A percentile compares a stretch with the other conserved stretches of the same genome.
These are phyloP conservation scores for Schwanniomyces etchellsii DNA, from an alignment of 1,139 yeast genomes.

Conservation along the genomic window DNA sequence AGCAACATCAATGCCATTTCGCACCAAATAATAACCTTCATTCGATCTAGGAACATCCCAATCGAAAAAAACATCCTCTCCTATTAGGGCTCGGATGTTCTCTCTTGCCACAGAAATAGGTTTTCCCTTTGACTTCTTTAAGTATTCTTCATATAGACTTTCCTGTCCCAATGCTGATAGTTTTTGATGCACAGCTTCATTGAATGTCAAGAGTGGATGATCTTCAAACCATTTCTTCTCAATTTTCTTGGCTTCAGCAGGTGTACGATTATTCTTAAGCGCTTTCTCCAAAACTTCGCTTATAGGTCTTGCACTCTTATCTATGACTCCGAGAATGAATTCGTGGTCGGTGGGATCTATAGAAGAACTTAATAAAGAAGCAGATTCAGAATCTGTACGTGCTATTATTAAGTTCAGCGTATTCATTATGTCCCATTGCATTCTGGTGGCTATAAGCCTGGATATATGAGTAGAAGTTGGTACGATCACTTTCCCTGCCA, in stretches of 20 bases:
- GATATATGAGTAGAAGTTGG: conserved; percentile 56
- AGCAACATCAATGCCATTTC: conserved; percentile 48
- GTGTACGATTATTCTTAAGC: not conserved
- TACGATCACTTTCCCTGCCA: conserved; percentile 58
- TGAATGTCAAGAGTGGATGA: conserved; percentile 40
- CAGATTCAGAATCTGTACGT: conserved; percentile 56
- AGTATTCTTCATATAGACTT: conserved; percentile 9
- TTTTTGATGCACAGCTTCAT: conserved; percentile 38
- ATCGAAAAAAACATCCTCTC: conserved; percentile 34
- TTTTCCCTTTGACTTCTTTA: conserved; percentile 8
- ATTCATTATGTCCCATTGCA: conserved; percentile 65
- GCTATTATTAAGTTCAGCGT: conserved; percentile 55
- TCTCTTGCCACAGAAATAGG: conserved; percentile 11
- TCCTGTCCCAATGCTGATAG: conserved; percentile 16
- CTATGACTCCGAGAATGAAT: conserved; percentile 12
- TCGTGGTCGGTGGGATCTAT: conserved; percentile 33
- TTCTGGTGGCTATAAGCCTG: conserved; percentile 52
- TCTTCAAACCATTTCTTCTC: conserved; percentile 43
- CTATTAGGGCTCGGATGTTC: conserved; percentile 22
- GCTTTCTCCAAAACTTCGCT: conserved; percentile 42
- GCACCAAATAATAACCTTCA: conserved; percentile 50
- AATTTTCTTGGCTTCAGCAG: conserved; percentile 3
- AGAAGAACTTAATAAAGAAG: conserved; percentile 47
- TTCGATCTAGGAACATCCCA: conserved; percentile 57
- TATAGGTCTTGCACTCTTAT: conserved; percentile 36